Percentiles rank a stretch among this genome's conserved stretches.
Conservation (phyloP, 495 filamentous ascomycete genomes). For the Aspergillus affinis region DNA sequence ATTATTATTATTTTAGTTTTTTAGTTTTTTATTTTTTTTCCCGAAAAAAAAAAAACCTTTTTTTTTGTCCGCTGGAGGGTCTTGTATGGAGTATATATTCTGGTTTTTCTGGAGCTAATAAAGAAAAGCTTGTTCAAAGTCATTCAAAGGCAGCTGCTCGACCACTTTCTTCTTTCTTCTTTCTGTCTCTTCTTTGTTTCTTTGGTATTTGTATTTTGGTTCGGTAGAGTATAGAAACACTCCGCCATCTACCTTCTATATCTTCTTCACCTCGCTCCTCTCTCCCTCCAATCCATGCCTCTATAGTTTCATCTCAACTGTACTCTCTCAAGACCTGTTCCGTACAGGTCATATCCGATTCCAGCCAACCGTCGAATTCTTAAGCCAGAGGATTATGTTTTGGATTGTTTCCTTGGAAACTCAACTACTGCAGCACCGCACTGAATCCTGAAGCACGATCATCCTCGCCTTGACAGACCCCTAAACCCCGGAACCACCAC, state of each 20-base stretch:
- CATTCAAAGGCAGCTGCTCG: slow-evolving; percentile 29
- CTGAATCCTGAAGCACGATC: slow-evolving; percentile 25
- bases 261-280: slow-evolving; percentile 1
- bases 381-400: slow-evolving; percentile 28
- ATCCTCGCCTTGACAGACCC: neutral
- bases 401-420: slow-evolving; percentile 23
- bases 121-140: slow-evolving; percentile 16
- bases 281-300: neutral
- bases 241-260: neutral
- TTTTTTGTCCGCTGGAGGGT: neutral
- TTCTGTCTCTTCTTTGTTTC: slow-evolving; percentile 1
- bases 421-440: slow-evolving; percentile 30
- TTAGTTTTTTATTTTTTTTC: neutral
- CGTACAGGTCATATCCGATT: neutral
- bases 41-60: slow-evolving; percentile 9
- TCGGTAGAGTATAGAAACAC: neutral
- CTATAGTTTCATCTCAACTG: neutral
- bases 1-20: slow-evolving; percentile 2
- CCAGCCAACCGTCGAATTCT: neutral
- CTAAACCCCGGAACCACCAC: neutral
- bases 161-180: slow-evolving; percentile 13
- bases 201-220: neutral
- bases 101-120: slow-evolving; percentile 9
- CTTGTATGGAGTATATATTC: slow-evolving; percentile 1
- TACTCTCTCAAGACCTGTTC: neutral